These are phyloP conservation scores for Taiwanofungus camphoratus DNA, from an alignment of 1,284 basidiomycete genomes.

Conservation along the genomic window DNA sequence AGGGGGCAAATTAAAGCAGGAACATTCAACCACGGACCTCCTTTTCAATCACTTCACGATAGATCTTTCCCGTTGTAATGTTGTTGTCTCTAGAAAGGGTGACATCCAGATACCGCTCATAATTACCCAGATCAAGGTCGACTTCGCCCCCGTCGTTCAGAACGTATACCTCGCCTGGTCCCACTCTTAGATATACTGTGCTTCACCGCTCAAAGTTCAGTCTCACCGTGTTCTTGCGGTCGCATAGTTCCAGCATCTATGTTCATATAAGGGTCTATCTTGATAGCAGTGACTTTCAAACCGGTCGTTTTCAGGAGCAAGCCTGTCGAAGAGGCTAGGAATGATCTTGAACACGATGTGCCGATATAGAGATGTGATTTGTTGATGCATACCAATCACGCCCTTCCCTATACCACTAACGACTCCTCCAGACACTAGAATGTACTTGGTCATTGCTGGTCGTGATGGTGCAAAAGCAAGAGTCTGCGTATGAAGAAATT, in stretches of 20 bases:
- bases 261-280: constrained; percentile 99
- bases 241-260: constrained; percentile 99
- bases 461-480: too few species aligned
- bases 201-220: not conserved
- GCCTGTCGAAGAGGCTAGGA: constrained; percentile 90
- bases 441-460: constrained; percentile 76
- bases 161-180: constrained; percentile 92
- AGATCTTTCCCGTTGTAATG: constrained; percentile 98
- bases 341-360: constrained; percentile 20
- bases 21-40: constrained; percentile 52
- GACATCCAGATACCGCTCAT: constrained; percentile 95
- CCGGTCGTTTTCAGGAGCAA: constrained; percentile 94
- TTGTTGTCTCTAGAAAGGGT: constrained; percentile 95
- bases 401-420: constrained; percentile 94
- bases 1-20: not conserved
- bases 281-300: constrained; percentile 96
- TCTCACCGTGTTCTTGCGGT: constrained; percentile 93
- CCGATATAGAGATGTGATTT: constrained; percentile 11
- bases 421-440: constrained; percentile 87
- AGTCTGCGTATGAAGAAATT: too few species aligned
- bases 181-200: constrained; percentile 17
- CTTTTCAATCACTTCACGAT: constrained; percentile 94
- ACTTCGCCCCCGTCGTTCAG: constrained; percentile 99
- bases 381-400: constrained; percentile 71
- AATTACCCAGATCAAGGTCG: constrained; percentile 97